Conservation (phyloP, 805 yeast species). For the Sugiyamaella marilandica region DNA sequence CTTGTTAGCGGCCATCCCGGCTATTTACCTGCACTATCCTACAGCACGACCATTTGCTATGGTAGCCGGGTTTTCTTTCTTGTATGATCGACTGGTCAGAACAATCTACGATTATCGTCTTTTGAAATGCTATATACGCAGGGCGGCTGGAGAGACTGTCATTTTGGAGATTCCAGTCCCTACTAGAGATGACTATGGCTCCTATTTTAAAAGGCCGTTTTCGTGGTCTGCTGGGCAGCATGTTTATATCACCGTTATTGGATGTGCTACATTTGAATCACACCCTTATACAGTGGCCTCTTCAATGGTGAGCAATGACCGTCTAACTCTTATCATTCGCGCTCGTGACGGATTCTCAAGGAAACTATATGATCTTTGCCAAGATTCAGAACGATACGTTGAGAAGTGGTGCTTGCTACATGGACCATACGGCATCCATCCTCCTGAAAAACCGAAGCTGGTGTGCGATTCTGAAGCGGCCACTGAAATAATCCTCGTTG, state of each 20-base stretch:
- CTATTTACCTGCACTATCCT: constrained; percentile 21
- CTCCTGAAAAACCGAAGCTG: constrained; percentile 11
- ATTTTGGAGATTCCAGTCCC: constrained; percentile 12
- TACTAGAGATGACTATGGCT: neutral
- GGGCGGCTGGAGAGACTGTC: constrained; percentile 22
- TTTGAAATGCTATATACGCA: constrained; percentile 10
- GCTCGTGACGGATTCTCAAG: constrained; percentile 31
- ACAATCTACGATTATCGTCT: constrained; percentile 19
- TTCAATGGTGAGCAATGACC: constrained; percentile 9
- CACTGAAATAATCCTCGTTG: constrained; percentile 24
- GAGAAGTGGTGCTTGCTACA: constrained; percentile 19
- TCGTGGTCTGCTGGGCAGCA: constrained; percentile 24
- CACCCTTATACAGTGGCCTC: constrained; percentile 28
- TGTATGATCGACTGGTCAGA: constrained; percentile 22
- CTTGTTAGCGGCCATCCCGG: constrained; percentile 19
- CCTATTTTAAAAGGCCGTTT: constrained; percentile 7
- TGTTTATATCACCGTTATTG: constrained; percentile 21
- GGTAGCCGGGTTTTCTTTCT: constrained; percentile 18
- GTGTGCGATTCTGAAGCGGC: neutral
- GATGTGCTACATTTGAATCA: constrained; percentile 20
- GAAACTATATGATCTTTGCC: constrained; percentile 14
- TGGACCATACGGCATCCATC: constrained; percentile 26
- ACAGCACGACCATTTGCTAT: constrained; percentile 23
- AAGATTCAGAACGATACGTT: constrained; percentile 1
- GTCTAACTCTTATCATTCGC: constrained; percentile 28